Conservation (phyloP, 148 eudicot genomes). For the Camellia lanceoleosa region DNA sequence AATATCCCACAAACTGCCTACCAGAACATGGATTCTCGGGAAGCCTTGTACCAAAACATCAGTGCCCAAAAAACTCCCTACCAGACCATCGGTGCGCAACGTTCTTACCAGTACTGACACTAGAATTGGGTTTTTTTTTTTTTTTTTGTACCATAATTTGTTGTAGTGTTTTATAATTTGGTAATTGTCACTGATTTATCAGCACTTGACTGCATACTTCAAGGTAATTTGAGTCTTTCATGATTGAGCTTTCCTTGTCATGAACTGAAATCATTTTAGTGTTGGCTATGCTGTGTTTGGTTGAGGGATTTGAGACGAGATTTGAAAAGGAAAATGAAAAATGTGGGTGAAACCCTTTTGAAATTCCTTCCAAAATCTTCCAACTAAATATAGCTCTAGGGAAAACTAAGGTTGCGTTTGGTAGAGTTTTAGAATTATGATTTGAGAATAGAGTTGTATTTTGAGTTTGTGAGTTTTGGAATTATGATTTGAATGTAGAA, state of each 20-base stretch:
- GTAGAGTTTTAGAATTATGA: too few relatives aligned
- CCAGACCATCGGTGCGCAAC: slow-evolving; percentile 25
- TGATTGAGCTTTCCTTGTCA: neutral
- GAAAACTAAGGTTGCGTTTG: too few relatives aligned
- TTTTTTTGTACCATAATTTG: slow-evolving; percentile 32
- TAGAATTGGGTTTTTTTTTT: slow-evolving; percentile 12
- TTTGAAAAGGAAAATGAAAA: too few relatives aligned
- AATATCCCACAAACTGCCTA: slow-evolving; percentile 21
- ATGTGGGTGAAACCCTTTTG: too few relatives aligned
- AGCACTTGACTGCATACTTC: slow-evolving; percentile 20
- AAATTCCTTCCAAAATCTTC: too few relatives aligned
- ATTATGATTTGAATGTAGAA: too few relatives aligned
- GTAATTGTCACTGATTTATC: neutral
- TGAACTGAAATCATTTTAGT: neutral
- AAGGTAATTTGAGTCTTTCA: slow-evolving; percentile 13
- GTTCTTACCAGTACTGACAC: slow-evolving; percentile 39
- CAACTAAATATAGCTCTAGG: too few relatives aligned
- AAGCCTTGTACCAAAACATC: slow-evolving; percentile 28
- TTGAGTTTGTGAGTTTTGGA: too few relatives aligned
- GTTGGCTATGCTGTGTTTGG: neutral
- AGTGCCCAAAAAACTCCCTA: slow-evolving; percentile 27
- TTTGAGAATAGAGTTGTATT: too few relatives aligned
- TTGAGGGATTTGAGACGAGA: too few relatives aligned
- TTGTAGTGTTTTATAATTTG: slow-evolving; percentile 13
- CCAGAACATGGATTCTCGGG: slow-evolving; percentile 24